Base-by-base conservation (phyloP, 305 asterid species). In the Fraxinus xanthoxyloides region DNA sequence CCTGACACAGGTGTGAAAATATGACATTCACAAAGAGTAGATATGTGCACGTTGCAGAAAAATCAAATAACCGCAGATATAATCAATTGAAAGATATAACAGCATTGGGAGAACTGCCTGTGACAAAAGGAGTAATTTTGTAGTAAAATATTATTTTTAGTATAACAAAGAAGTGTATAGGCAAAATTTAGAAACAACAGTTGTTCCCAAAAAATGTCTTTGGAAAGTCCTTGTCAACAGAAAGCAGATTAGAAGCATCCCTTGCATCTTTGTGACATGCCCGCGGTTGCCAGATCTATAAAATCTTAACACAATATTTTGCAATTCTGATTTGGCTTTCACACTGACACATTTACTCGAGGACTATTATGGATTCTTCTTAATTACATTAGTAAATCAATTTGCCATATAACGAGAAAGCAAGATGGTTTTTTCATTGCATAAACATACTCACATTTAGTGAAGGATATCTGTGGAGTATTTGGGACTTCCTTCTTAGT, bases 401-500 rank as follows among this genome's bases (percentile, higher is more conserved):
- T 30, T 28, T 69, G 5, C 38, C 0, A 69, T 63, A 26, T 23
- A 51, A 12, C 19, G 7, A 69, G 13, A 75, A 81, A 81, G 24
- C 19, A 28, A 63, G 23, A 19, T 7, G 13, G 43, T 0, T 17
- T 19, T 15, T 40, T 65, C n/a, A 75, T 15, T 38, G 13, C 3
- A 43, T 28, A 31, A 31, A 19, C 54, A 72, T 15, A 26, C 88
- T 87, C 83, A 91, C 98, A 81, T 91, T 87, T 78, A 95, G 88
- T 23, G 92, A 86, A 28, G 97, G 97, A 79, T 93, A 93, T 76
- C 94, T 87, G 83, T 92, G 93, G 81, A 95, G 98, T 83, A 95
- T 90, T 85, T 93, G 98, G 0, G 98, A 95, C 84, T 93, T 95
- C 86, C 98, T 93, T 85, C 98, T 89, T 84, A 95, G 80, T 0